phyloP scores from a whole-genome alignment of 2,329 filamentous ascomycete genomes.

The Aureobasidium sp. region DNA sequence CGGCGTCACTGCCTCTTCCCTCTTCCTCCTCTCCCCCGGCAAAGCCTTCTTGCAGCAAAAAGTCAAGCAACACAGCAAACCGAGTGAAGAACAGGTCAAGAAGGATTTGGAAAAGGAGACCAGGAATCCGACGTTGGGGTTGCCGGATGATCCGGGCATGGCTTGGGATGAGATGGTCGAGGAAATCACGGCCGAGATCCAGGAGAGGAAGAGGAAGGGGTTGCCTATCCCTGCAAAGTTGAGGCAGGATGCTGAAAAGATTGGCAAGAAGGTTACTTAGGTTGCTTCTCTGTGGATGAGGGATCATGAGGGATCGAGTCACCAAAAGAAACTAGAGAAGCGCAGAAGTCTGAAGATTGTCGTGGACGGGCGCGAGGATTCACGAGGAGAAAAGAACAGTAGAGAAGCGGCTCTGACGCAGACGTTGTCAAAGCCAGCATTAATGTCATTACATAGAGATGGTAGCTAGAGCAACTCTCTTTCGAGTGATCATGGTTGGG shows the following conservation, averaged over 20 bases:
- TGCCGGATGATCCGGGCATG: constrained; percentile 64
- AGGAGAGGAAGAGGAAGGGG: constrained; percentile 44
- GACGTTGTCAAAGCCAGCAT: background rate
- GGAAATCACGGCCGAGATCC: constrained; percentile 66
- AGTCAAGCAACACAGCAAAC: constrained; percentile 28
- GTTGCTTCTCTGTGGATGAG: no score
- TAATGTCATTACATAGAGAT: background rate
- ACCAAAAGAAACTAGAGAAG: background rate
- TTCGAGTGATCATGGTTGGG: background rate
- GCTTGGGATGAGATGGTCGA: constrained; percentile 71
- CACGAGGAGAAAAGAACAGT: background rate
- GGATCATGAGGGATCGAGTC: background rate
- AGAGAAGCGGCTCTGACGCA: background rate
- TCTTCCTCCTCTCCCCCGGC: constrained; percentile 71
- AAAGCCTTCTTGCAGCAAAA: constrained; percentile 43
- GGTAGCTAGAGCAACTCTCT: background rate
- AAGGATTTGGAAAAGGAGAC: constrained; percentile 27
- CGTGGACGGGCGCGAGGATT: background rate
- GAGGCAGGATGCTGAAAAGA: constrained; percentile 31
- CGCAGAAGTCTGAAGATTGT: background rate
- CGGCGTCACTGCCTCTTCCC: constrained; percentile 54
- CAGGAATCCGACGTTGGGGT: constrained; percentile 48
- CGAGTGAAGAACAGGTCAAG: constrained; percentile 26
- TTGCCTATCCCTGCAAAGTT: constrained; percentile 40
- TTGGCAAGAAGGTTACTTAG: constrained; percentile 3